phyloP scores from a whole-genome alignment of 495 filamentous ascomycete genomes.

The Tuber magnatum region DNA sequence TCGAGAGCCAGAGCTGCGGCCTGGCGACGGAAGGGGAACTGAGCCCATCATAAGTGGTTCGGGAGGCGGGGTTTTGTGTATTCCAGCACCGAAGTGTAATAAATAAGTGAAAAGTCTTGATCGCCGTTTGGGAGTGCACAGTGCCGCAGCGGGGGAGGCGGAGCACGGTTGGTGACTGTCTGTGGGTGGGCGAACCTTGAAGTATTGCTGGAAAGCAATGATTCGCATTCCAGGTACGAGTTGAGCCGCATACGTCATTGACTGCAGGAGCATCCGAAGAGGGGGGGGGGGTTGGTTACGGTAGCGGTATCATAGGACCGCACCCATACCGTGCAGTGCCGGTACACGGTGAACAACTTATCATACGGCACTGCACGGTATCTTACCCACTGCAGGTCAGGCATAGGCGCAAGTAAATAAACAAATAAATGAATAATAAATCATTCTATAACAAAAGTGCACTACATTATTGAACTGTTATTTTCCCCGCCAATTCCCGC shows the following conservation, averaged over 20 bases:
- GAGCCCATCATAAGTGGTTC: slow-evolving; percentile 12
- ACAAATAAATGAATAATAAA: not conserved
- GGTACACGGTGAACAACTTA: not conserved
- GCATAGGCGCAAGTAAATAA: not conserved
- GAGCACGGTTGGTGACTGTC: not conserved
- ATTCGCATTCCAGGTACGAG: not conserved
- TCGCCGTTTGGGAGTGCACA: not conserved
- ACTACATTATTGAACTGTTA: not conserved
- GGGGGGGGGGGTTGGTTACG: not conserved
- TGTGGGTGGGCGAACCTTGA: not conserved
- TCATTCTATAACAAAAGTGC: not conserved
- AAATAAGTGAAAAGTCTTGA: slow-evolving; percentile 11
- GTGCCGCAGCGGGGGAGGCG: not conserved
- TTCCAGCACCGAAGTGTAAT: not conserved
- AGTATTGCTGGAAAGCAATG: not conserved
- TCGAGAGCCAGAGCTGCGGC: slow-evolving; percentile 55
- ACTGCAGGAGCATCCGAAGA: not conserved
- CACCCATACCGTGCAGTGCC: not conserved
- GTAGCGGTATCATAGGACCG: not conserved
- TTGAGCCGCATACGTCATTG: slow-evolving; percentile 4
- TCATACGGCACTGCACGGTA: too few relatives aligned
- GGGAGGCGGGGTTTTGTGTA: slow-evolving; percentile 15
- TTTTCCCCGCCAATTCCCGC: not conserved
- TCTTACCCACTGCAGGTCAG: too few relatives aligned
- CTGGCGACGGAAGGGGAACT: slow-evolving; percentile 55